These are phyloP conservation scores for Penicillium goetzii DNA, from an alignment of 495 filamentous ascomycete species.

Conservation along the genomic window DNA sequence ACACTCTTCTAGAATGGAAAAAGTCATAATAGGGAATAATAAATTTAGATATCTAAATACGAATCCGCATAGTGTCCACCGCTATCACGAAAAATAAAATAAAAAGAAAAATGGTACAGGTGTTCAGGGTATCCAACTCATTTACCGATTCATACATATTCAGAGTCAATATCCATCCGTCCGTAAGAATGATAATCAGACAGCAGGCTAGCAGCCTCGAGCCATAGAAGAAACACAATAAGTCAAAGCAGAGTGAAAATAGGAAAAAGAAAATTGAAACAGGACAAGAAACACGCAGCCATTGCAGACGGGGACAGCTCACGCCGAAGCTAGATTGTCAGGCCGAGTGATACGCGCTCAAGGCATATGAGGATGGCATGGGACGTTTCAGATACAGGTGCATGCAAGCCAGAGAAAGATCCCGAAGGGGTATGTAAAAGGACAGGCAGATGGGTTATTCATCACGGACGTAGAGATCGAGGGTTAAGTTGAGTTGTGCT, in stretches of 20 bases:
- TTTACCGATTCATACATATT: constrained; percentile 20
- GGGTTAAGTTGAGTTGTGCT: constrained; percentile 16
- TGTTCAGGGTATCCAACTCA: constrained; percentile 25
- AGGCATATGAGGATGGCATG: neutral
- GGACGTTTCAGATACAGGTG: neutral
- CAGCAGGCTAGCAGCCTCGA: constrained; percentile 13
- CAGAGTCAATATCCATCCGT: constrained; percentile 16
- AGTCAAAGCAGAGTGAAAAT: constrained; percentile 11
- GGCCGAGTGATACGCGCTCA: neutral
- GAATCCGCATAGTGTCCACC: constrained; percentile 11
- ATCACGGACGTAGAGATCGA: constrained; percentile 28
- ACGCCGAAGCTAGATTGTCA: neutral
- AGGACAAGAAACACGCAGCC: neutral
- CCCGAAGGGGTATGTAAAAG: neutral
- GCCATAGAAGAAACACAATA: neutral
- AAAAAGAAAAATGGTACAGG: constrained; percentile 9
- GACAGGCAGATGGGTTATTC: constrained; percentile 20
- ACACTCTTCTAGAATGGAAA: neutral
- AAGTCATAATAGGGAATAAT: constrained; percentile 2
- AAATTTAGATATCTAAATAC: constrained; percentile 18
- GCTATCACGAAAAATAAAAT: neutral
- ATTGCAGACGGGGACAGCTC: neutral
- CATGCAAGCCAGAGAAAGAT: neutral
- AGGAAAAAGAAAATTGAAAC: neutral
- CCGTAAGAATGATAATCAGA: constrained; percentile 3